Evolutionary conservation across 257 asterid genomes (phyloP), one percentile per base, ranked within the genome.

Genomic region (Fraxinus americana): DNA sequence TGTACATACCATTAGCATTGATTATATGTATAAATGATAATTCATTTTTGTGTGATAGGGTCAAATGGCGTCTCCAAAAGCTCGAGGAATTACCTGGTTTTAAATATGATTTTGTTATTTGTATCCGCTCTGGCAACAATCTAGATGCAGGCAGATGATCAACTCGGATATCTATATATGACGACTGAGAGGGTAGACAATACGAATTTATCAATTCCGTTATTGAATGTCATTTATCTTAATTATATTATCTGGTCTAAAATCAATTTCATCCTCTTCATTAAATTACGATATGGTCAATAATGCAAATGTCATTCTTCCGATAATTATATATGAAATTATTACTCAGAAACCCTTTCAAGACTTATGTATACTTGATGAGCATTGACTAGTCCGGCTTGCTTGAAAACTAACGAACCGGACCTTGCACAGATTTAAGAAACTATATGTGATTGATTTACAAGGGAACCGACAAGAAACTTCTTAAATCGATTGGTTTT

Each of bases 71-170:
- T 70, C 23, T 71, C 77, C 65, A 78, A 78, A 77, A 4, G 72
- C 70, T 84, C 77, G 77, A 75, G 65, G 81, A 75, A 27, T 35
- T 63, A 25, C n/a, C 57, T 75, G 19, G 21, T 32, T 35, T 65
- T 45, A 43, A 21, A 17, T 25, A n/a, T 84, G 79, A 43, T 79
- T 67, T 75, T 79, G 54, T 21, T 81, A 68, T 75, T 76, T 52
- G 78, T 72, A 19, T n/a, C 10, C 32, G 3, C 4, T 9, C 25
- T 59, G 10, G 10, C 13, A 59, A 21, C 13, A 59, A 59, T 59
- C 23, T 59, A 59, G 65, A 54, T 43, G 50, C 17, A 43, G 50
- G 17, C 17, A 11, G 4, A 41, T 11, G 16, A 41, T 41, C 12
- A 41, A 41, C 4, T 11, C 4, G 14, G 50, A 12, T 12, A 11